Conservation (phyloP, 768 basidiomycete genomes). For the Pleurotus platypus region DNA sequence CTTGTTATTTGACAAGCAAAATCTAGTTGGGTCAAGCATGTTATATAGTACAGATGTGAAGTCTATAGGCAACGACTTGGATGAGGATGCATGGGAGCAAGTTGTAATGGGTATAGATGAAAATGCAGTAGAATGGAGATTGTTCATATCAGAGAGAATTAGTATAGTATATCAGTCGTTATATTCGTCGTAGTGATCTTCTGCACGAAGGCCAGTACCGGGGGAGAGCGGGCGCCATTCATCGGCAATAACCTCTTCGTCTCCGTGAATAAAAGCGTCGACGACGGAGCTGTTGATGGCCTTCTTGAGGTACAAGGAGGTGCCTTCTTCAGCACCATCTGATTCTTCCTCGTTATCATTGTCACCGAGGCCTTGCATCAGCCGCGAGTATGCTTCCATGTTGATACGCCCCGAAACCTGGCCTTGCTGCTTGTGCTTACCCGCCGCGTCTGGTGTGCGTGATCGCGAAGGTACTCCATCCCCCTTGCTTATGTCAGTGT, state of each 20-base stretch:
- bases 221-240: constrained; percentile 42
- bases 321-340: constrained; percentile 7
- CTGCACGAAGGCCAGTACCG: background rate
- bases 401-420: constrained; percentile 38
- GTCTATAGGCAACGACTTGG: background rate
- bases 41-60: background rate
- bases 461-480: constrained; percentile 1
- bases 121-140: background rate
- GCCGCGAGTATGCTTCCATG: constrained; percentile 50
- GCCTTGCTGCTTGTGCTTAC: constrained; percentile 16
- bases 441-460: constrained; percentile 6
- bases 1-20: no score
- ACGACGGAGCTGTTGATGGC: background rate
- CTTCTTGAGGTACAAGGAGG: background rate
- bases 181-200: constrained; percentile 32
- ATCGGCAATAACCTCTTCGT: constrained; percentile 34
- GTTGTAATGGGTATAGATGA: background rate
- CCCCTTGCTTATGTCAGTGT: constrained; percentile 15
- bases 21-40: no score
- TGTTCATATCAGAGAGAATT: background rate
- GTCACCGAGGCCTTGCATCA: constrained; percentile 37
- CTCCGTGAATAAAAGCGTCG: constrained; percentile 10
- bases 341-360: constrained; percentile 11
- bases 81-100: background rate
- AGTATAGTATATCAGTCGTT: constrained; percentile 25